phyloP scores from a whole-genome alignment of 2,329 filamentous ascomycete species.

The Monascus ruber region DNA sequence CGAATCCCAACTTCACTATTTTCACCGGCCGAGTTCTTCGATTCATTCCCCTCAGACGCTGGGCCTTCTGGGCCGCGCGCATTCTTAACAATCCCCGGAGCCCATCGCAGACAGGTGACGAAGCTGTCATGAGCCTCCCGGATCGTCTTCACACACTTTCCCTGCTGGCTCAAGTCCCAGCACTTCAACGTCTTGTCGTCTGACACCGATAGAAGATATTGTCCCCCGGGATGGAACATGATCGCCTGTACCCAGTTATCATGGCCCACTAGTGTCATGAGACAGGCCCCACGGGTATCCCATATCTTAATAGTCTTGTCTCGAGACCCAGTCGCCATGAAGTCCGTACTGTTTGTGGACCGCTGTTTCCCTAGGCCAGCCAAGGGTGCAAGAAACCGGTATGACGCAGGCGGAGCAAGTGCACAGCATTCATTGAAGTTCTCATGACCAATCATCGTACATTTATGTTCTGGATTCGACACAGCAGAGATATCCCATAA shows the following conservation, averaged over 20 bases:
- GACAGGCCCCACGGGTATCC: slow-evolving; percentile 71
- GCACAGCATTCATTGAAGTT: slow-evolving; percentile 78
- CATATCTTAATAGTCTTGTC: slow-evolving; percentile 88
- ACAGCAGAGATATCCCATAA: slow-evolving; percentile 72
- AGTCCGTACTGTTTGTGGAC: slow-evolving; percentile 65
- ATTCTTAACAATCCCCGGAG: slow-evolving; percentile 60
- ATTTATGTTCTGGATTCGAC: slow-evolving; percentile 50
- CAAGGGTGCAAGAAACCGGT: slow-evolving; percentile 62
- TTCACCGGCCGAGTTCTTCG: slow-evolving; percentile 1
- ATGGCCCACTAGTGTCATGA: slow-evolving; percentile 76
- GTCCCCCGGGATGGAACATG: slow-evolving; percentile 83
- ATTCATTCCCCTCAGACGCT: slow-evolving; percentile 7
- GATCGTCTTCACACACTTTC: slow-evolving; percentile 75
- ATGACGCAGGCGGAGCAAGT: slow-evolving; percentile 68
- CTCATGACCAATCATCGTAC: slow-evolving; percentile 75
- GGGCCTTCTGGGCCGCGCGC: slow-evolving; percentile 14
- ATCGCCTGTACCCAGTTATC: slow-evolving; percentile 88
- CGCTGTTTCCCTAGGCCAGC: slow-evolving; percentile 78
- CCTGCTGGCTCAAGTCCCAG: slow-evolving; percentile 87
- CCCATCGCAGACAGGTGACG: slow-evolving; percentile 78
- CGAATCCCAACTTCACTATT: slow-evolving; percentile 48
- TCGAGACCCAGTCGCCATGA: slow-evolving; percentile 75
- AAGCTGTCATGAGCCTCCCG: slow-evolving; percentile 72
- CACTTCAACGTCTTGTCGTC: slow-evolving; percentile 90
- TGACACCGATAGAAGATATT: slow-evolving; percentile 72